Evolutionary conservation across 2,329 filamentous ascomycete species (phyloP).

Genomic region (Corinectria fuckeliana): DNA sequence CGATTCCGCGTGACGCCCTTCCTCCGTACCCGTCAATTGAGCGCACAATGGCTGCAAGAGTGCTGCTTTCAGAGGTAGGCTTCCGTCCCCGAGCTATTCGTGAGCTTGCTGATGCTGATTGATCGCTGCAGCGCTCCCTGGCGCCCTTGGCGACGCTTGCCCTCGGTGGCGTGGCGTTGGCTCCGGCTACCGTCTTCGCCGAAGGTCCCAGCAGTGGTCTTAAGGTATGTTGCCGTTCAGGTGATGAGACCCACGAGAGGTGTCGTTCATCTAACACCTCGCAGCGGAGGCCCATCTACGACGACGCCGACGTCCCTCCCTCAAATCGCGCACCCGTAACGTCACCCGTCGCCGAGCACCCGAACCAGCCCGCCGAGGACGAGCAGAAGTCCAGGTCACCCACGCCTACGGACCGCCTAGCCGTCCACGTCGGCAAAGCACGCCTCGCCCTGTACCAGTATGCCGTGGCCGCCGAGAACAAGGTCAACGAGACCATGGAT

Average conservation of each 20-base stretch:
- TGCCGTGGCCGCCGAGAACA: conserved; percentile 76
- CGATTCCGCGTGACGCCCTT: conserved; percentile 38
- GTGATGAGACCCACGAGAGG: not conserved
- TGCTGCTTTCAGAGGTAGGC: conserved; percentile 63
- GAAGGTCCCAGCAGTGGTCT: conserved; percentile 51
- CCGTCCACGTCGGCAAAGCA: conserved; percentile 78
- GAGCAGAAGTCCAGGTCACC: conserved; percentile 57
- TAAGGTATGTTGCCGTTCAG: conserved; percentile 38
- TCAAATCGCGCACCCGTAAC: conserved; percentile 42
- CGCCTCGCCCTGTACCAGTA: conserved; percentile 83
- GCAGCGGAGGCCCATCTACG: conserved; percentile 79
- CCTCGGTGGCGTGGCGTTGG: conserved; percentile 55
- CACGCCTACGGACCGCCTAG: conserved; percentile 88
- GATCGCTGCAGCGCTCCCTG: conserved; percentile 52
- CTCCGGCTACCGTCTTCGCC: conserved; percentile 56
- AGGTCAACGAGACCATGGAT: conserved; percentile 83
- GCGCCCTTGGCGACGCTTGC: conserved; percentile 61
- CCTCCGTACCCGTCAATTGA: conserved; percentile 51
- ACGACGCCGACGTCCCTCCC: conserved; percentile 63
- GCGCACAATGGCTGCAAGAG: conserved; percentile 65
- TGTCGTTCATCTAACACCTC: conserved; percentile 12
- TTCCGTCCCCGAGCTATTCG: not conserved
- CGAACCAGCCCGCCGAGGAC: conserved; percentile 42
- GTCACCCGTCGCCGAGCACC: conserved; percentile 38
- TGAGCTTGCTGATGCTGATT: conserved; percentile 39